Evolutionary conservation across 345 rosid species (phyloP), one percentile per base, ranked within the genome.

Genomic region (Citrus hindsii): DNA sequence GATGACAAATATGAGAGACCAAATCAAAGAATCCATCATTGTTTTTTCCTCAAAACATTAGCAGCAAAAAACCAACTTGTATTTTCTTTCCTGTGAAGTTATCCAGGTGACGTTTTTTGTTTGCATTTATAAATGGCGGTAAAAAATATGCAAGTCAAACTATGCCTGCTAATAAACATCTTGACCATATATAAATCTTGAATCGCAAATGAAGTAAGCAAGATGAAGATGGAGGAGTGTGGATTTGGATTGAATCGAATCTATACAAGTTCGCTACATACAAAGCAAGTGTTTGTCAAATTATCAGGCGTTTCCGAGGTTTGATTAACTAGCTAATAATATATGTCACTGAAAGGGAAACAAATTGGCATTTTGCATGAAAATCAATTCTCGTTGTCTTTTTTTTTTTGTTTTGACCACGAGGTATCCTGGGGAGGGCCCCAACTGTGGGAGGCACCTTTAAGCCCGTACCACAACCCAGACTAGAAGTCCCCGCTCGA

Each of bases 301-400:
- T 3, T 32, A 24, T 66, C n/a, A 51, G 48, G 35, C 33, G 35
- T 51, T 51, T 65, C 56, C 51, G 4, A 53, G 32, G 78, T 32
- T 27, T 28, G 32, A 16, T 21, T 27, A 18, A 7, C 8, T 38
- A 35, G 9, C 37, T 42, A 42, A 42, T 4, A 48, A 51, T 21
- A 67, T 37, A 37, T 16, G 1, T 24, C 65, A 35, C 24, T 61
- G 77, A 62, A 75, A 73, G 56, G 5, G 56, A 63, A 24, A 33
- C 68, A 21, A 56, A 53, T 32, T 40, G 51, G 21, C 40, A 67
- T 73, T n/a, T 77, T 65, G 53, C 51, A 27, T 60, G 56, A 67
- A 71, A 69, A 70, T 13, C 4, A 77, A 68, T 27, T 42, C 28
- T 33, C 27, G 13, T 79, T 73, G 83, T 77, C 84, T 58, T 71